These are phyloP conservation scores for Fusarium solani-melongenae DNA, from an alignment of 2,329 filamentous ascomycete genomes.

Conservation along the genomic window DNA sequence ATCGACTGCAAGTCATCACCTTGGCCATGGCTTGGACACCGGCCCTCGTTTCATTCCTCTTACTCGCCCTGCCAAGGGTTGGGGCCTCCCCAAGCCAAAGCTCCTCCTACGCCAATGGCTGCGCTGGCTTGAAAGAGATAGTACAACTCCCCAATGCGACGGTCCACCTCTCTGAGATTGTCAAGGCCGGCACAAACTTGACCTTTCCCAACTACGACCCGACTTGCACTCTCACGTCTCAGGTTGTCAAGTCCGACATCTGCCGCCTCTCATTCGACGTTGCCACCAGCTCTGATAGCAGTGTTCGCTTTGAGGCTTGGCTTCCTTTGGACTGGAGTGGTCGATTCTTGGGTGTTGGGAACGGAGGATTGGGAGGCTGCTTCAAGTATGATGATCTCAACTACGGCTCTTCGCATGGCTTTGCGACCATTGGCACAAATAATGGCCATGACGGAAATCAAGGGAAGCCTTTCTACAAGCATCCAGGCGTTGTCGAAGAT, in stretches of 20 bases:
- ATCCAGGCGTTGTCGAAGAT: not conserved
- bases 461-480: not conserved
- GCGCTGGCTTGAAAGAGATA: not conserved
- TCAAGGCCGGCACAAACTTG: not conserved
- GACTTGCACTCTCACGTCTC: not conserved
- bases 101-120: not conserved
- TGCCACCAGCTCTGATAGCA: not conserved
- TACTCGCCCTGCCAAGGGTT: not conserved
- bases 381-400: not conserved
- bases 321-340: not conserved
- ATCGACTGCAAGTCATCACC: not conserved
- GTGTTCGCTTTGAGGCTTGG: not conserved
- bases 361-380: constrained; percentile 70
- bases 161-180: constrained; percentile 36
- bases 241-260: not conserved
- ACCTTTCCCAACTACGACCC: not conserved
- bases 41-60: not conserved
- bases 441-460: constrained; percentile 30
- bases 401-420: not conserved
- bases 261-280: not conserved
- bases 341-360: constrained; percentile 60
- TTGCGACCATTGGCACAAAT: not conserved
- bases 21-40: not conserved
- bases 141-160: not conserved
- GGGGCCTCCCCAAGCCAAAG: not conserved